Evolutionary conservation across 164 flowering plant species (phyloP).

Genomic region (Chimonanthus praecox): DNA sequence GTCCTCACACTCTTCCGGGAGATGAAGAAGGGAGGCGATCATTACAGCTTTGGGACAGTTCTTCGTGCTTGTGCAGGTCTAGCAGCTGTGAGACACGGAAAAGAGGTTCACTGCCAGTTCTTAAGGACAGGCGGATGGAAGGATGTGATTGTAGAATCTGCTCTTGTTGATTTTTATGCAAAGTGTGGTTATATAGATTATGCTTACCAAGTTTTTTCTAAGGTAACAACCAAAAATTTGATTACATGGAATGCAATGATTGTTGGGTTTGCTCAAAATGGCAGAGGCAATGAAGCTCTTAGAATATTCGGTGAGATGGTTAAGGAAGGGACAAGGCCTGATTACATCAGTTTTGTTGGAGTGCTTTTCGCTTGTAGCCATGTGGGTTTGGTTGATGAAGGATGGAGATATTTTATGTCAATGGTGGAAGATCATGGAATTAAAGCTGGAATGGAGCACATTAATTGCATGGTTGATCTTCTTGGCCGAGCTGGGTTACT

Average conservation of each 20-base stretch:
- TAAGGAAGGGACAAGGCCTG: slow-evolving; percentile 48
- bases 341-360: slow-evolving; percentile 66
- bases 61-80: slow-evolving; percentile 84
- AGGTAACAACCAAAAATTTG: slow-evolving; percentile 45
- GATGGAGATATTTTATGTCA: slow-evolving; percentile 42
- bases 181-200: slow-evolving; percentile 68
- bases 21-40: slow-evolving; percentile 40
- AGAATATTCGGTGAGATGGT: slow-evolving; percentile 51
- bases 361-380: slow-evolving; percentile 89
- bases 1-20: slow-evolving; percentile 52
- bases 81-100: slow-evolving; percentile 65
- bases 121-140: slow-evolving; percentile 53
- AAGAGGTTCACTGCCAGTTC: slow-evolving; percentile 85
- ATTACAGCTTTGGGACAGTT: slow-evolving; percentile 71
- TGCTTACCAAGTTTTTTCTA: slow-evolving; percentile 42
- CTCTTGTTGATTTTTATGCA: slow-evolving; percentile 83
- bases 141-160: slow-evolving; percentile 77
- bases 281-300: slow-evolving; percentile 61
- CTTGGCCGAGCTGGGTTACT: slow-evolving; percentile 76
- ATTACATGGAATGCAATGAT: slow-evolving; percentile 92
- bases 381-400: slow-evolving; percentile 66
- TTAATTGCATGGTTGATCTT: slow-evolving; percentile 85
- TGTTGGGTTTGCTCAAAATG: slow-evolving; percentile 80
- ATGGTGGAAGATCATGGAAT: slow-evolving; percentile 54
- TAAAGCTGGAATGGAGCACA: slow-evolving; percentile 59